These are phyloP conservation scores for Geotrichum aggregatum DNA, from an alignment of 1,139 yeast genomes.

Conservation along the genomic window DNA sequence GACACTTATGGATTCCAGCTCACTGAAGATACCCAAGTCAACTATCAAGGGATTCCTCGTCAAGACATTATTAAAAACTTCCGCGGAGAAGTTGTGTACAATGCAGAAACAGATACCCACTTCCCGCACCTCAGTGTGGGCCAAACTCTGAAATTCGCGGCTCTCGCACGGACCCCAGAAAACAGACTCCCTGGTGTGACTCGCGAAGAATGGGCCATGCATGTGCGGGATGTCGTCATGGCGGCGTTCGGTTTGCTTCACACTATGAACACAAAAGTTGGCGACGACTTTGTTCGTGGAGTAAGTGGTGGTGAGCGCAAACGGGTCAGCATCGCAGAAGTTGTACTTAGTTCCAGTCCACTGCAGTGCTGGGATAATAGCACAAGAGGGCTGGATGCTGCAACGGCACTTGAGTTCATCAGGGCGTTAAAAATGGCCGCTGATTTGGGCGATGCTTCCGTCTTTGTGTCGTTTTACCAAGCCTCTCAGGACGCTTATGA, in stretches of 20 bases:
- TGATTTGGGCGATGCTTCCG: constrained; percentile 54
- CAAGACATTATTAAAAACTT: constrained; percentile 48
- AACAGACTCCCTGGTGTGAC: constrained; percentile 60
- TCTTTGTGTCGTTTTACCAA: constrained; percentile 76
- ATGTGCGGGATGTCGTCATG: constrained; percentile 63
- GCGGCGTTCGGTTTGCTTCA: constrained; percentile 69
- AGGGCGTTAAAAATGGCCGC: constrained; percentile 65
- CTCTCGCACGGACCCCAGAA: constrained; percentile 60
- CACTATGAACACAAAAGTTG: constrained; percentile 64
- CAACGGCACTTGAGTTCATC: constrained; percentile 72
- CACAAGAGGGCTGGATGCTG: constrained; percentile 71
- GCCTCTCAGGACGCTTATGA: constrained; percentile 77
- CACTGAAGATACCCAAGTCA: constrained; percentile 46
- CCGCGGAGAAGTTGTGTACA: constrained; percentile 68
- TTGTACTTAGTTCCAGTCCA: constrained; percentile 55
- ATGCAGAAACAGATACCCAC: constrained; percentile 68
- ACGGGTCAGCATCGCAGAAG: constrained; percentile 75
- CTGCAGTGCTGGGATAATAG: constrained; percentile 74
- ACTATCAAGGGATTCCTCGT: constrained; percentile 38
- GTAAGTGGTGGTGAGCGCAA: constrained; percentile 84
- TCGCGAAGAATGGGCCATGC: constrained; percentile 57
- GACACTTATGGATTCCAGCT: constrained; percentile 69
- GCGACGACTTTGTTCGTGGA: constrained; percentile 69
- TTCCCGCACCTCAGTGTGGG: constrained; percentile 72
- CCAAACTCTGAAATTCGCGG: constrained; percentile 63